A percentile compares a stretch with the other conserved stretches of the same genome.
Conservation (phyloP, 1,139 yeast species). For the Sugiyamaella pinicola region DNA sequence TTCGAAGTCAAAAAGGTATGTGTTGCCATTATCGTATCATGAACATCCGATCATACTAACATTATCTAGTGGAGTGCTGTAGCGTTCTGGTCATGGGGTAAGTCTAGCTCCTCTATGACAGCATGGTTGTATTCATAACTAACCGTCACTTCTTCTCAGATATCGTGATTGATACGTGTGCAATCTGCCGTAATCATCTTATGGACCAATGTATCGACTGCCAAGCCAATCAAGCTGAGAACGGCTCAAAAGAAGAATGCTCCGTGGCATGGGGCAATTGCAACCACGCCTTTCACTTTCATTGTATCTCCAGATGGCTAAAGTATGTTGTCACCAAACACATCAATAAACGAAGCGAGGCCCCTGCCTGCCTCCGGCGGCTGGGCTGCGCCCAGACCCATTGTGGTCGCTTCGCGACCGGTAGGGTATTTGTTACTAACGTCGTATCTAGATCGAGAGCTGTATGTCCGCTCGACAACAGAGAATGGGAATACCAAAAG, state of each 20-base stretch:
- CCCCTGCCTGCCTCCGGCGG: no score
- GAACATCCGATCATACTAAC: conserved; percentile 7
- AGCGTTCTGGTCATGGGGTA: conserved; percentile 99
- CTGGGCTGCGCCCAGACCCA: no score
- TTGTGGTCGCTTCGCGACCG: no score
- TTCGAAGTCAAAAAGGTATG: conserved; percentile 64
- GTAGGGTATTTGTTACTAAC: conserved; percentile 7
- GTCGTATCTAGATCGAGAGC: conserved; percentile 60
- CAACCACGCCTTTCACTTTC: conserved; percentile 92
- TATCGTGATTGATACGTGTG: conserved; percentile 93
- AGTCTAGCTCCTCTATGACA: conserved; percentile 36
- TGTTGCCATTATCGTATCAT: neutral
- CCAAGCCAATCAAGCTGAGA: conserved; percentile 70
- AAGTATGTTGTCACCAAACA: conserved; percentile 46
- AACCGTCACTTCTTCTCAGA: conserved; percentile 39
- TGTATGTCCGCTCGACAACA: conserved; percentile 95
- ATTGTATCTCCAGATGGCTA: conserved; percentile 95
- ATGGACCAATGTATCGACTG: conserved; percentile 99
- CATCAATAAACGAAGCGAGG: conserved; percentile 19
- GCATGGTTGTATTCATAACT: neutral
- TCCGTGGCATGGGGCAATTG: conserved; percentile 98
- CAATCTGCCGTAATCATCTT: conserved; percentile 95
- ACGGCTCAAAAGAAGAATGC: conserved; percentile 73
- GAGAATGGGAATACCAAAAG: conserved; percentile 86
- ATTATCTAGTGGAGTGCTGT: conserved; percentile 86